Evolutionary conservation across 306 rosid species (phyloP), one percentile per base, ranked within the genome.

Genomic region (Cicer bijugum): DNA sequence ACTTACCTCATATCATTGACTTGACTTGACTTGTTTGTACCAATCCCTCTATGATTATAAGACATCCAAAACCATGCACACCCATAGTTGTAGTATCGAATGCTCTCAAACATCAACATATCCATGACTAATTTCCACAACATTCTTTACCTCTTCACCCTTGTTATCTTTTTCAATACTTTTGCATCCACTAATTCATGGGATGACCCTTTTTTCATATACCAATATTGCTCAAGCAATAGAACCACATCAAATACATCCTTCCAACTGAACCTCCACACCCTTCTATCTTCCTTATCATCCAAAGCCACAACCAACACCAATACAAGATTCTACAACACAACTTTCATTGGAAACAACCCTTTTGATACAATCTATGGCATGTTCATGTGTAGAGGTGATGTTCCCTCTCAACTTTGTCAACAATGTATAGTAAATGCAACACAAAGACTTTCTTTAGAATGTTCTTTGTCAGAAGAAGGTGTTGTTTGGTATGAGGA

Each of bases 391-490:
- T 67, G 72, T 11, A 67, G 72, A 15, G 57, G 43, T 46, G 72
- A 67, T 48, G 56, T 46, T 14, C 23, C 72, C 19, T 46, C 72
- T 47, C 57, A 67, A n/a, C 72, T 67, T 2, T 67, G 72, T 28
- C 58, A 46, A 23, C 58, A 67, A 23, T 67, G 72, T 14, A 9
- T 67, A 4, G 20, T n/a, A 8, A 28, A 47, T 46, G 72, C 58
- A 23, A 23, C 72, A 8, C 58, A 67, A 51, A 20, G 11, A 67
- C 58, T 67, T 20, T 46, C 58, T 8, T 23, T 11, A 12, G 14
- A 47, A 2, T 67, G 72, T 4, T 67, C 72, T 48, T 67, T 46
- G 44, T 67, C 72, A 4, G 47, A 67, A 67, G 72, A 67, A 46
- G 72, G 57, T 7, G 43, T 67, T 50, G 19, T 67, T 67, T 67